phyloP scores from a whole-genome alignment of 805 yeast genomes.

The Saccharomycopsis malanga region DNA sequence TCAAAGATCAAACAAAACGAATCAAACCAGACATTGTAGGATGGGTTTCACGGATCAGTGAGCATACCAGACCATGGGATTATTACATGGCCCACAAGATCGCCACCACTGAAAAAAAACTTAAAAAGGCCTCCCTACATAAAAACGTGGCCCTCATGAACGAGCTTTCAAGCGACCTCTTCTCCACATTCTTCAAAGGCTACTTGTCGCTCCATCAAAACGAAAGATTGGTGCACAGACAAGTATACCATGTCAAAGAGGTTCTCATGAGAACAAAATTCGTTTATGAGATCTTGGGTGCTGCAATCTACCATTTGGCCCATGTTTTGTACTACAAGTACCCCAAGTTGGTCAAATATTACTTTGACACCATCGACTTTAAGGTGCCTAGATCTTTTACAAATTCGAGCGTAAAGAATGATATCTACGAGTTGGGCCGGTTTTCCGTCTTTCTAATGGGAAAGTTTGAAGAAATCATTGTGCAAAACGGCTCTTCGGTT shows the following conservation, averaged over 20 bases:
- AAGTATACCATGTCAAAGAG: not conserved
- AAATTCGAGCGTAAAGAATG: not conserved
- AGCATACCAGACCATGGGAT: slow-evolving; percentile 11
- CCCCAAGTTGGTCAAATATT: slow-evolving; percentile 7
- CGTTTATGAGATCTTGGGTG: not conserved
- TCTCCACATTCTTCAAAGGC: not conserved
- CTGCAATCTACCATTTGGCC: slow-evolving; percentile 1
- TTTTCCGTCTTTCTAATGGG: not conserved
- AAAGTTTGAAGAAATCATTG: not conserved
- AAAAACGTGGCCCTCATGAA: not conserved
- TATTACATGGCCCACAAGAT: slow-evolving; percentile 6
- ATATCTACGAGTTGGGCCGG: not conserved
- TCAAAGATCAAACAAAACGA: not conserved
- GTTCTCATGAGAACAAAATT: not conserved
- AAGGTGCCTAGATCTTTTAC: slow-evolving; percentile 1
- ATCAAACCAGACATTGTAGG: slow-evolving; percentile 8
- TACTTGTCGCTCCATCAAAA: not conserved
- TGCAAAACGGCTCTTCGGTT: no score
- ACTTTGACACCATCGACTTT: slow-evolving; percentile 1
- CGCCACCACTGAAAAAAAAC: not conserved
- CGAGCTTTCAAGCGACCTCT: not conserved
- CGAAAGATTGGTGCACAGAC: not conserved
- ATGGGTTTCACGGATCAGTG: not conserved
- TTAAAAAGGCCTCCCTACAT: not conserved
- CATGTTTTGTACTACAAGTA: not conserved